Base-by-base conservation (phyloP, 257 asterid species). In the Henckelia pumila region DNA sequence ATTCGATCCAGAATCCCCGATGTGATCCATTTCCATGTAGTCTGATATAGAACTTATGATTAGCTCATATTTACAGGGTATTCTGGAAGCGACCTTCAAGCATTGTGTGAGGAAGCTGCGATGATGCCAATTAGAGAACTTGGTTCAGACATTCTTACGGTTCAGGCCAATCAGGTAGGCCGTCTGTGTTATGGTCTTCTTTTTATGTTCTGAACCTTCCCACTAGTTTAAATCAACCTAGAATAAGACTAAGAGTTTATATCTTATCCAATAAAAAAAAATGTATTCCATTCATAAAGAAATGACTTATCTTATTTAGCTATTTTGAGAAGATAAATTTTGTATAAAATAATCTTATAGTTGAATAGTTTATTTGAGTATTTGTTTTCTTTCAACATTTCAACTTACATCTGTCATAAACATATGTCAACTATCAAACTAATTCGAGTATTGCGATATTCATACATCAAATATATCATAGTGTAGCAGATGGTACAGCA, bases 81-180 rank as follows among this genome's bases (percentile, higher is more conserved):
- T 77, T 93, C 99, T 62, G 99, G 99, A 74, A 93, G 99, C 59
- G 99, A 93, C 77, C 84, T 93, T 44, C 92, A 93, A 69, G 99
- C 95, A 9, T 81, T 93, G 81, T 93, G 99, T 33, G 92, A 78
- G 75, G 99, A 93, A 78, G 99, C 99, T 69, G 99, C 99, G 63
- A 88, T 90, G 97, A 85, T 90, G 95, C 99, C 99, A 59, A 85
- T 93, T 71, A 81, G 99, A 83, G 99, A 93, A 84, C 96, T 93
- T 50, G 97, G 99, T 71, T 70, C 92, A 14, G 73, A 93, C 79
- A 81, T 93, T 79, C 96, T 90, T 6, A 88, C 83, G 7, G 80
- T 90, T 67, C 69, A 78, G 50, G 93, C 89, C 61, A 82, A 84
- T 75, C 94, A 93, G 96, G 99, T 90, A 53, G 59, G 65, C 64